A percentile compares a stretch with the other conserved stretches of the same genome.
Conservation (phyloP, 2,329 filamentous ascomycete genomes). For the Aspergillus nomiae region DNA sequence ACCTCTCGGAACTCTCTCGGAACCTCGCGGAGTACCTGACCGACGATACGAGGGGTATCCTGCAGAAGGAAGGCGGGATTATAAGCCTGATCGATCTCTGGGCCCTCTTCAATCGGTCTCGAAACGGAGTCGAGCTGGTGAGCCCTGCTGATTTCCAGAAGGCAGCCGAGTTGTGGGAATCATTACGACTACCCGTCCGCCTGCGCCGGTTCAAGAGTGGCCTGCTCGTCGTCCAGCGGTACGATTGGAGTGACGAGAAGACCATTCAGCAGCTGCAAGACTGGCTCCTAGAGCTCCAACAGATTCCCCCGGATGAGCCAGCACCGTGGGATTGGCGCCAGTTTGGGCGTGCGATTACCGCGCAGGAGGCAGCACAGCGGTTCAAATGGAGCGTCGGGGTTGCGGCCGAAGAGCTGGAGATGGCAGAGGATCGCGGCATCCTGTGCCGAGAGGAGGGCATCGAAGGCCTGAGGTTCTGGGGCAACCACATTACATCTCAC, state of each 20-base stretch:
- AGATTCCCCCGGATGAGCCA: slow-evolving; percentile 64
- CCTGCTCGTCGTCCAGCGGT: slow-evolving; percentile 87
- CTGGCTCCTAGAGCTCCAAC: slow-evolving; percentile 77
- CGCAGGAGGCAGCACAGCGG: slow-evolving; percentile 81
- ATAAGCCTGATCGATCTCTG: slow-evolving; percentile 88
- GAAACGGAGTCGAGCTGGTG: slow-evolving; percentile 91
- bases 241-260: slow-evolving; percentile 86
- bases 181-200: slow-evolving; percentile 80
- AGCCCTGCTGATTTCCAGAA: slow-evolving; percentile 91
- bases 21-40: slow-evolving; percentile 88
- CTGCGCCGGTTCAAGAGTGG: slow-evolving; percentile 89
- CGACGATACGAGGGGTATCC: slow-evolving; percentile 76
- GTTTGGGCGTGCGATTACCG: slow-evolving; percentile 85
- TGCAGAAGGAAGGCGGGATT: slow-evolving; percentile 80
- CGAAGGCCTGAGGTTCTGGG: slow-evolving; percentile 91
- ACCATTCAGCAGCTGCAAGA: slow-evolving; percentile 74
- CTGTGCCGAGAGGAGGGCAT: slow-evolving; percentile 90
- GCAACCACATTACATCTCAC: slow-evolving; percentile 60
- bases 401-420: slow-evolving; percentile 90
- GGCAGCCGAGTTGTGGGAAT: slow-evolving; percentile 85
- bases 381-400: slow-evolving; percentile 99
- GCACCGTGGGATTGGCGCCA: slow-evolving; percentile 72
- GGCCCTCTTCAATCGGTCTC: slow-evolving; percentile 91
- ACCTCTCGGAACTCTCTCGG: slow-evolving; percentile 81
- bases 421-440: slow-evolving; percentile 89